Evolutionary conservation across 139 green algal species (phyloP), one percentile per base, ranked within the genome.

Genomic region (Chlamydomonas sphaeroides): DNA sequence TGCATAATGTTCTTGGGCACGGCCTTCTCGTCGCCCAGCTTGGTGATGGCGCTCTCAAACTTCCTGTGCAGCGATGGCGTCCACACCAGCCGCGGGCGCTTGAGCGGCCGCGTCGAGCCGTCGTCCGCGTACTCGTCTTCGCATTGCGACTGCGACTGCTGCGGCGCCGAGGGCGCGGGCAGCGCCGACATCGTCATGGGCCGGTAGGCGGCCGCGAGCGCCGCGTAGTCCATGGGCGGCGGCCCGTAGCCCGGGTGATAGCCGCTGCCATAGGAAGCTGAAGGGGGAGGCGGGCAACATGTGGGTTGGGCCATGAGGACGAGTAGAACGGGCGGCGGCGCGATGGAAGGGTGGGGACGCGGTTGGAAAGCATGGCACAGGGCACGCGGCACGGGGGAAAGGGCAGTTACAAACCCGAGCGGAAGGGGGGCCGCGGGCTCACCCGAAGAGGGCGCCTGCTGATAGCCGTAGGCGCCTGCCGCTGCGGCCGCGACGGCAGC

Each of bases 1-100:
- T 97, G 91, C 89, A 98, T 92, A 66, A 98, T 97, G 39, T 94
- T 94, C 79, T 98, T 98, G 32, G 96, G 96, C 56, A 97, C 92
- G 0, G 96, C 94, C 41, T 92, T 88, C 0, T 96, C 89, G 41
- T 93, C 75, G 1, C 95, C 95, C 77, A 94, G 89, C 65, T 91
- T 91, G 26, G 88, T 69, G 25, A 98, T 89, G 23, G 95, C 94
- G 1, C 95, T 91, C 83, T 97, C 79, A 85, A 99, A 99, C 49
- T 91, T 86, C 33, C 92, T 76, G 85, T 99, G 96, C 84, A 99
- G 92, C 87, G 96, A 89, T 0, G 92, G 72, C 25, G 95, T 99
- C 96, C 96, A 99, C 32, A 98, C 93, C 67, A 99, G 88, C 14
- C 95, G 85, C 35, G 91, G 84, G 30, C 91, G 83, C 85, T 98